Evolutionary conservation across 345 rosid species (phyloP), one percentile per base, ranked within the genome.

Genomic region (Psidium guajava): DNA sequence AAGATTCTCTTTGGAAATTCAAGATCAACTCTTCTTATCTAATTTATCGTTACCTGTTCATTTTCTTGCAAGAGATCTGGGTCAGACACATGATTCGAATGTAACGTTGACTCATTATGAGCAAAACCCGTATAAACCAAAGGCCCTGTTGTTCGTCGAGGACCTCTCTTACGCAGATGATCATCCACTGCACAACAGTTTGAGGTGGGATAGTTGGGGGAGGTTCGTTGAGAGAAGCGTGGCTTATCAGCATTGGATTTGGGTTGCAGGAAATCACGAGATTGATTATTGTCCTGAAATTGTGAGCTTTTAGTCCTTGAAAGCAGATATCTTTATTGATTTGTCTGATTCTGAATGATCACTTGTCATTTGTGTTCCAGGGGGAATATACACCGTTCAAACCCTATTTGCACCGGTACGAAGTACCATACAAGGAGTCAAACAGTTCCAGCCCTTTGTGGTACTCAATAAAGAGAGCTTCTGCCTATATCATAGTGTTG

Each of bases 401-500:
- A 84, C 86, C 86, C 14, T 86, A 22, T 13, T 28, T 12, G 47
- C 77, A 84, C 32, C 61, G 84, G 64, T 86, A 75, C 73, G 84
- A 57, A 11, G 80, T 77, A 3, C 88, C 88, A 11, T 86, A 86
- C 36, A 49, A 36, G 42, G 84, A 86, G n/a, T 86, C 88, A 51
- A 32, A 52, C 32, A 86, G 88, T 51, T 56, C 82, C 3, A 21
- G 40, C 32, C 86, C 54, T 21, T 86, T 51, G 20, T 86, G 88
- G 88, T 86, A 86, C 61, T 86, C 88, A 0, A 50, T 86, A 57
- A 86, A 77, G 86, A 75, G 86, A 80, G 88, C 86, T 77, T 84
- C 86, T 6, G 86, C 88, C 4, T 55, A 84, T n/a, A 40, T 86
- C 80, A 86, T 86, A 54, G 86, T 86, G 27, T 14, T 83, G 36